Evolutionary conservation across 371 early-diverging fungal species (phyloP).

Genomic region (Mortierella sp.): DNA sequence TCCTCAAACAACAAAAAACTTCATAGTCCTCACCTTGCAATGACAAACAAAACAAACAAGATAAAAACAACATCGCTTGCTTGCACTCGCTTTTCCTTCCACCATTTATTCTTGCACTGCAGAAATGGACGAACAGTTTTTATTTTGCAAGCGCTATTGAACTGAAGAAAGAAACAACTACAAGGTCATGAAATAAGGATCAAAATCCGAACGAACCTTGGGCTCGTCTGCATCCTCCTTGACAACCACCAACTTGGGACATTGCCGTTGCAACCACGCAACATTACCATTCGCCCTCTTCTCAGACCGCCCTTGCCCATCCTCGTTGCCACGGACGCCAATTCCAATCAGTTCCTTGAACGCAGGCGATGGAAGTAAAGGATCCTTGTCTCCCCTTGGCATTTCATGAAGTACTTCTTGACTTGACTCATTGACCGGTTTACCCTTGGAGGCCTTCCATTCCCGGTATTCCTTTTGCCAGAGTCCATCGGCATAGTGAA

Average conservation of each 20-base stretch:
- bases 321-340: neutral
- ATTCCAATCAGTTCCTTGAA: neutral
- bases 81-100: too few relatives aligned
- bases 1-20: too few relatives aligned
- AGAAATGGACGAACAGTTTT: too few relatives aligned
- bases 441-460: neutral
- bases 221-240: neutral
- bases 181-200: neutral
- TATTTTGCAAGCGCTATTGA: too few relatives aligned
- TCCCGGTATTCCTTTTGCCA: slow-evolving; percentile 11
- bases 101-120: too few relatives aligned
- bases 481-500: slow-evolving; percentile 14
- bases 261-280: neutral
- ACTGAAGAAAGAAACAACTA: neutral
- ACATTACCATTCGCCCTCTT: neutral
- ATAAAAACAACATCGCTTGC: too few relatives aligned
- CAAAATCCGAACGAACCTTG: neutral
- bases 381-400: neutral
- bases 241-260: neutral
- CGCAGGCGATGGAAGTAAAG: neutral
- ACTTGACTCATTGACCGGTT: neutral
- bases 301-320: neutral
- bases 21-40: too few relatives aligned
- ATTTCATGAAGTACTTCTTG: neutral
- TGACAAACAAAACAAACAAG: too few relatives aligned